These are phyloP conservation scores for Colletotrichum theobromicola DNA, from an alignment of 2,329 filamentous ascomycete species.

Conservation along the genomic window DNA sequence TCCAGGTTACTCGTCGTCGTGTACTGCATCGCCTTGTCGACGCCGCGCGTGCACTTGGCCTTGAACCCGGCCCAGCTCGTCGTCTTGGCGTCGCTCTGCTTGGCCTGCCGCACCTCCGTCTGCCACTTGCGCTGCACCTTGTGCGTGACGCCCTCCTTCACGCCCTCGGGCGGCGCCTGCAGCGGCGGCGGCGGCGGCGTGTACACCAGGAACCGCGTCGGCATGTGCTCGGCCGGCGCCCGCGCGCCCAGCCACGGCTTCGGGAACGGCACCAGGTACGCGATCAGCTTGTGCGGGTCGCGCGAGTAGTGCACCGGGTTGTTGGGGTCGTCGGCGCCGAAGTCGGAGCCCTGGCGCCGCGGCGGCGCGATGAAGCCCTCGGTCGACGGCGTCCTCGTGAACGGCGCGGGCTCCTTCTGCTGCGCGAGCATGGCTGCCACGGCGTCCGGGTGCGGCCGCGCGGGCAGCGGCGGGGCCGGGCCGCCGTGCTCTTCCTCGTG, in stretches of 20 bases:
- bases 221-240: background rate
- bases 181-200: slow-evolving; percentile 16
- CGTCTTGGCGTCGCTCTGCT: slow-evolving; percentile 15
- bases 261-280: slow-evolving; percentile 16
- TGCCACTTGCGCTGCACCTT: slow-evolving; percentile 21
- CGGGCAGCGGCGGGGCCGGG: slow-evolving; percentile 4
- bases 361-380: slow-evolving; percentile 13
- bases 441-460: slow-evolving; percentile 5
- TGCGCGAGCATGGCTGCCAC: slow-evolving; percentile 9
- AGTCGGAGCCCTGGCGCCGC: slow-evolving; percentile 3
- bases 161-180: slow-evolving; percentile 14
- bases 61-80: slow-evolving; percentile 19
- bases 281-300: slow-evolving; percentile 18
- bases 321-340: slow-evolving; percentile 15
- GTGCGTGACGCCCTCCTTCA: slow-evolving; percentile 15
- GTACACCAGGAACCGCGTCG: slow-evolving; percentile 13
- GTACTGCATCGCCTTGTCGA: slow-evolving; percentile 19
- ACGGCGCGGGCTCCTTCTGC: background rate
- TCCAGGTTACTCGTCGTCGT: slow-evolving; percentile 16
- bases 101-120: slow-evolving; percentile 10
- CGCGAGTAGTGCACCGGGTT: slow-evolving; percentile 14
- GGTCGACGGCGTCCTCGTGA: slow-evolving; percentile 10
- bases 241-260: slow-evolving; percentile 12
- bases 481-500: slow-evolving; percentile 1
- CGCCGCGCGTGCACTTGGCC: slow-evolving; percentile 10